Evolutionary conservation across 2,329 filamentous ascomycete genomes (phyloP).

Genomic region (Tolypocladium endophyticum): DNA sequence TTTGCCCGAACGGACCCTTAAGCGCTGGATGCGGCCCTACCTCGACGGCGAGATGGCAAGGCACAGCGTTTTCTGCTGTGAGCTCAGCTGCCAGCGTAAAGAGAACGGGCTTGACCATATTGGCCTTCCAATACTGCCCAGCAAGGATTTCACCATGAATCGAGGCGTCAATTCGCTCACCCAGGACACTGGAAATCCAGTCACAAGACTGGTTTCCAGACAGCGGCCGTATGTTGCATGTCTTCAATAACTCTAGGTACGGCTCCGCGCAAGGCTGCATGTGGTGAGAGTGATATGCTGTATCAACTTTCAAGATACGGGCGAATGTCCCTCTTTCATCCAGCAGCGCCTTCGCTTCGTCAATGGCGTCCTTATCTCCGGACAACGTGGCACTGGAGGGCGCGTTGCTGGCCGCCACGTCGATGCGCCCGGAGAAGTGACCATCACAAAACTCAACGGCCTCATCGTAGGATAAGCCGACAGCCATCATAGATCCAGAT

Average conservation of each 20-base stretch:
- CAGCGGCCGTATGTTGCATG: neutral
- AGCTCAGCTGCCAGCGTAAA: slow-evolving; percentile 10
- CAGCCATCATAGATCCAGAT: slow-evolving; percentile 11
- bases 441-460: slow-evolving; percentile 1
- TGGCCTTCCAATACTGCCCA: slow-evolving; percentile 6
- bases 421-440: slow-evolving; percentile 12
- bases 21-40: slow-evolving; percentile 29
- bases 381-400: slow-evolving; percentile 15
- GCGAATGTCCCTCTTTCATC: slow-evolving; percentile 15
- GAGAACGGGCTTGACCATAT: slow-evolving; percentile 8
- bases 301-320: slow-evolving; percentile 22
- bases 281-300: slow-evolving; percentile 30
- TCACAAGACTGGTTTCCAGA: neutral
- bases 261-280: slow-evolving; percentile 15
- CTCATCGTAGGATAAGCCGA: slow-evolving; percentile 6
- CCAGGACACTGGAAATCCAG: slow-evolving; percentile 3
- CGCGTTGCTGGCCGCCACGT: slow-evolving; percentile 14
- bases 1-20: slow-evolving; percentile 26
- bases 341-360: slow-evolving; percentile 10
- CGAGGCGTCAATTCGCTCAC: slow-evolving; percentile 1
- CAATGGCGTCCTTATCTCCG: slow-evolving; percentile 18
- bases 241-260: slow-evolving; percentile 5
- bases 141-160: neutral
- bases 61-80: slow-evolving; percentile 1
- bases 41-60: slow-evolving; percentile 15